Evolutionary conservation across 2,329 filamentous ascomycete genomes (phyloP), one percentile per base, ranked within the genome.

Genomic region (Arachnomyces sp.): DNA sequence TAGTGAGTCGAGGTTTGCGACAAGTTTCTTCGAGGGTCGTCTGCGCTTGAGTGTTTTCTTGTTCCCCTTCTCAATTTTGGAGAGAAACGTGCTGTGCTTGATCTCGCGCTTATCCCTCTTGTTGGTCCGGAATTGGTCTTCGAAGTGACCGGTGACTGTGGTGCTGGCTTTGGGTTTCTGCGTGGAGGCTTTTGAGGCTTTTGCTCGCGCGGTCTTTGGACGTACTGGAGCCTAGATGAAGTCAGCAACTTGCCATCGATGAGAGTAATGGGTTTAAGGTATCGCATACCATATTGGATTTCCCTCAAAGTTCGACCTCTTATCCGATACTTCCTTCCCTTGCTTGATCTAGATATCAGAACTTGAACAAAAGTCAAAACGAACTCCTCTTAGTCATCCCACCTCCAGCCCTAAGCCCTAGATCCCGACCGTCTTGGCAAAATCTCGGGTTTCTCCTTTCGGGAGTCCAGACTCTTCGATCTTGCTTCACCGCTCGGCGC

Each of bases 101-200:
- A 93, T 85, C 28, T 73, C 68, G 16, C 82, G 83, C 68, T 90
- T 94, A 68, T 93, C 85, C 57, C 77, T 81, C 65, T 95, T 96
- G 47, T 74, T 79, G 40, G 79, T 74, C 45, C 79, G 68, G 63
- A 90, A 89, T 5, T 61, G 58, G 39, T 64, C 53, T 32, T 54
- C 45, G 37, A 61, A 56, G 17, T 45, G 43, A 15, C 36, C 38
- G 3, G 13, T 33, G 15, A 15, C 42, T 16, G 47, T 44, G 34
- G 50, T 47, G 44, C 39, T 49, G 48, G 51, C 17, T 39, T 31
- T 11, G 36, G 50, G 40, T 39, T 49, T 52, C 25, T 45, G 48
- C 29, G 38, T 29, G 18, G 44, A 33, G 17, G 45, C 25, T 30
- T 48, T 45, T 31, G 48, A 47, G 36, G 49, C 46, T 15, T 45